Percentiles rank a stretch among this genome's conserved stretches.
Conservation (phyloP, 768 basidiomycete genomes). For the Calocera cornea region DNA sequence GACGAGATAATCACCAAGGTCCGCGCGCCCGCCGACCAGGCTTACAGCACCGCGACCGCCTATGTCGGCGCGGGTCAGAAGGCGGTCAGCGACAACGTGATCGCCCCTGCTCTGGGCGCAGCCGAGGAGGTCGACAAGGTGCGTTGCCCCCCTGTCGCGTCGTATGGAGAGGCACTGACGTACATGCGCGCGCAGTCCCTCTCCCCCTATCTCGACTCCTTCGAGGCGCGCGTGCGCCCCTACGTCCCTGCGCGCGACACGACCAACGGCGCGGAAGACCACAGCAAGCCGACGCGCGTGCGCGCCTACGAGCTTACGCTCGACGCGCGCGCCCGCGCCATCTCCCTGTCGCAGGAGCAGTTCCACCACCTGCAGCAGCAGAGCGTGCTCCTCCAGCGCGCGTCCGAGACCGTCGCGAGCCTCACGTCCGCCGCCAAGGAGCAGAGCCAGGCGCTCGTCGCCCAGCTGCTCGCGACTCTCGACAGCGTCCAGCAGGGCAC, state of each 20-base stretch:
- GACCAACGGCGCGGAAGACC: conserved; percentile 11
- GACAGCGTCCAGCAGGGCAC: conserved; percentile 13
- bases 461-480: conserved; percentile 44
- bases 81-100: conserved; percentile 52
- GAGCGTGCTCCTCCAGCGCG: conserved; percentile 51
- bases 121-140: conserved; percentile 65
- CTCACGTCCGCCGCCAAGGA: conserved; percentile 48
- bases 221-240: conserved; percentile 42
- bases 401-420: conserved; percentile 49
- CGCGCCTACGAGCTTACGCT: conserved; percentile 54
- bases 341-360: conserved; percentile 55
- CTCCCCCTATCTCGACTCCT: conserved; percentile 59
- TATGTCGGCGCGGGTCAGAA: conserved; percentile 27
- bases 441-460: conserved; percentile 39
- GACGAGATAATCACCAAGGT: conserved; percentile 54
- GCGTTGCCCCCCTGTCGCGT: conserved; percentile 7
- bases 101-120: conserved; percentile 44
- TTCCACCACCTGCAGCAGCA: conserved; percentile 56
- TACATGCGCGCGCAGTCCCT: conserved; percentile 36
- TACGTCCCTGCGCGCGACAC: conserved; percentile 10
- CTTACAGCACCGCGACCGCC: conserved; percentile 33
- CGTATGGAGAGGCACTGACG: conserved; percentile 16
- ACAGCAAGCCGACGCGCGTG: conserved; percentile 64
- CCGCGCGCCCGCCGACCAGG: conserved; percentile 42
- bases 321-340: conserved; percentile 47